Evolutionary conservation across 1,284 basidiomycete genomes (phyloP), one percentile per base, ranked within the genome.

Genomic region (Wallemia ichthyophaga): DNA sequence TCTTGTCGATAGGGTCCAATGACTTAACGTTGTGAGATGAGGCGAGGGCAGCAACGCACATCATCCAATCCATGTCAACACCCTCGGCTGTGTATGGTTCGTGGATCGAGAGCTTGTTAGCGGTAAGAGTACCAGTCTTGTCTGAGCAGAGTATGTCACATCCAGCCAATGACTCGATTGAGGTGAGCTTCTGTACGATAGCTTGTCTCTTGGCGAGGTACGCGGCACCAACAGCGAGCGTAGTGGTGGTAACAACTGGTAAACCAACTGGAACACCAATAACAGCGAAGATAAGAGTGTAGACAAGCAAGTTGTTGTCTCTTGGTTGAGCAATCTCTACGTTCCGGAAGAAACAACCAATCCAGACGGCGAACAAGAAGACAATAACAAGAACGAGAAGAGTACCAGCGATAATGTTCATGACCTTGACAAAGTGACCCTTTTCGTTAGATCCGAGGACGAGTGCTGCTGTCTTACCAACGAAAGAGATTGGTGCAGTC

Each of bases 21-120:
- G 70, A 68, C 66, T 73, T 74, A 66, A 76, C 65, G 65, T 76
- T 76, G 70, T 76, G 75, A 54, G 74, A 75, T 27, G 74, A 75
- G 58, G 75, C 75, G 26, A 76, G 70, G 19, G 74, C 75, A 56
- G 75, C 75, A 33, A 72, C 73, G 27, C 74, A 70, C 74, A 74
- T 73, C 67, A 67, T 69, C 71, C 69, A 75, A 62, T 71, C 71
- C 25, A 68, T 68, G 57, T 73, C 72, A 48, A 75, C 71, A 63
- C 70, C 69, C 58, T 71, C 70, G 24, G 70, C 69, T 58, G 70
- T 67, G 63, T 71, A 73, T 32, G 74, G 37, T 68, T 79, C 83
- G 73, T 96, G 89, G 67, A 96, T 94, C 67, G 89, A 94, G 66
- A 96, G 85, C 76, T 96, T 94, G 80, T 95, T 95, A 75, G 91